A percentile compares a stretch with the other conserved stretches of the same genome.
These are phyloP conservation scores for Carpinus fangiana DNA, from an alignment of 306 rosid genomes.

Conservation along the genomic window DNA sequence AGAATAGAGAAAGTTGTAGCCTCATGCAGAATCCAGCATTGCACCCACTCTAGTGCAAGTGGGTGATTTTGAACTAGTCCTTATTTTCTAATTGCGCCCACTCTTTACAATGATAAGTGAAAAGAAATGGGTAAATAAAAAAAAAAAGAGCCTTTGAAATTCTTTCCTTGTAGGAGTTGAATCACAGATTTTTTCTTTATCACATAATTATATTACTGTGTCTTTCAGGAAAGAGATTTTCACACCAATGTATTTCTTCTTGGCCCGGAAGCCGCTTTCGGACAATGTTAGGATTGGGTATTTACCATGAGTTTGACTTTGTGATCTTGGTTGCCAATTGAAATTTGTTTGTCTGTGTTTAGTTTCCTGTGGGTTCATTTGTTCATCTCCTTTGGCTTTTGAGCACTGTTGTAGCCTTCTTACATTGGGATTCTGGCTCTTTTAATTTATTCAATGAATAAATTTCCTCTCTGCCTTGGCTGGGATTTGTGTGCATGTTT, in stretches of 20 bases:
- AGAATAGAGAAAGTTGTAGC: no score
- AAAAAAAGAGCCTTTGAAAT: not conserved
- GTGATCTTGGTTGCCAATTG: not conserved
- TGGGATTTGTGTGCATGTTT: no score
- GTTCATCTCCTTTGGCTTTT: constrained; percentile 6
- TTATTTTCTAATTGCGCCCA: not conserved
- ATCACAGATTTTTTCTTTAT: not conserved
- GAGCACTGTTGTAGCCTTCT: constrained; percentile 14
- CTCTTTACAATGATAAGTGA: not conserved
- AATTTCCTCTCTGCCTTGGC: not conserved
- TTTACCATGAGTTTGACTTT: constrained; percentile 14
- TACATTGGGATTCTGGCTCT: not conserved
- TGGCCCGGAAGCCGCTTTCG: constrained; percentile 76
- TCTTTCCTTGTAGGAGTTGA: not conserved
- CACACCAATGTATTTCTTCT: constrained; percentile 95
- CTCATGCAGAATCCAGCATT: no score
- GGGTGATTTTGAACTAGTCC: not conserved
- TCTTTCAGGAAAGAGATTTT: constrained; percentile 82
- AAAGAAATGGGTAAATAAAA: not conserved
- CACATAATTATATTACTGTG: not conserved
- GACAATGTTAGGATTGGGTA: constrained; percentile 23
- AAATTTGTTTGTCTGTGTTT: constrained; percentile 29
- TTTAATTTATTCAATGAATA: not conserved
- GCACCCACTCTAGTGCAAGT: not conserved
- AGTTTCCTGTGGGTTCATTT: constrained; percentile 3